Base-by-base conservation (phyloP, 2,329 filamentous ascomycete genomes). In the Diplodia corticola region DNA sequence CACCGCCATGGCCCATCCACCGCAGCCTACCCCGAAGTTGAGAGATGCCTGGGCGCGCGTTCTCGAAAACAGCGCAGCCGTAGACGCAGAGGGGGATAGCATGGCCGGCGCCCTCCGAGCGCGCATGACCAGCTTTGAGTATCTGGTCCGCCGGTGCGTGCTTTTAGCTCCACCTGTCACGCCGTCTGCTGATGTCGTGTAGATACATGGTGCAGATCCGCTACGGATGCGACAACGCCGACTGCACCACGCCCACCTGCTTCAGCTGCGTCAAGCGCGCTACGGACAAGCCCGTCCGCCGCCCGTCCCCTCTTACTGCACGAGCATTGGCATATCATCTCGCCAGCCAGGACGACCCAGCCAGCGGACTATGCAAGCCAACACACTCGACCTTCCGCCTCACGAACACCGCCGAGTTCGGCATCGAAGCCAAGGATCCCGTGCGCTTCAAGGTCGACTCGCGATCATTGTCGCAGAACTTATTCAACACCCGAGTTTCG, bases 151-250 rank as follows among this genome's bases (percentile, higher is more conserved):
- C 26, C 69, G 70, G 76, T 73, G 59, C 57, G 67, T 68, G n/a
- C 40, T 35, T 17, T 46, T 67, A 65, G 60, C 46, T 44, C 35
- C 60, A 28, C 35, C 55, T 49, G 57, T 67, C 69, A 48, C 69
- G 28, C 20, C 20, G 44, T 33, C 51, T 40, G 53, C 48, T 66
- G 53, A 66, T 48, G n/a, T 26, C 26, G 15, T 24, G 33, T 46
- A 94, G 91, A 72, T 96, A 91, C 74, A 88, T 93, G 59, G 82
- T 86, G 37, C 93, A 97, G 78, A 86, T 97, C n/a, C 87, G 92
- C 66, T 85, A 91, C 70, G 93, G 93, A 69, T 97, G 93, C 75
- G 87, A 86, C 68, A 86, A 85, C 69, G 80, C 83, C 63, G 81
- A 83, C 61, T 97, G 93, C 78, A 83, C 82, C 40, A 94, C 88